Conservation (phyloP, 176 grass and related monocot genomes). For the Eragrostis nindensis region DNA sequence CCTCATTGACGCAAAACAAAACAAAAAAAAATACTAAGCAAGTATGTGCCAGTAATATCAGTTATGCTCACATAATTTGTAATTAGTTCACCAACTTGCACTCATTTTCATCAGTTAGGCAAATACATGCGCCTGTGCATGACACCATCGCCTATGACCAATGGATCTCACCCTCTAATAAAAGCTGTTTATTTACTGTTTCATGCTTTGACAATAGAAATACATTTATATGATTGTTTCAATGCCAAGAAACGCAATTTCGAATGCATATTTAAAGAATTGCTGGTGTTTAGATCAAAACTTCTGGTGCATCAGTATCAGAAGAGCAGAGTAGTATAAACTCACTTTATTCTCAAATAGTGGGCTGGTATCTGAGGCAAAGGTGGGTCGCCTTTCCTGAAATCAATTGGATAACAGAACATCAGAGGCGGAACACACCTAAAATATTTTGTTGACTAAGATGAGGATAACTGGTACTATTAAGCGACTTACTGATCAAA, state of each 20-base stretch:
- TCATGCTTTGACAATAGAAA: slow-evolving; percentile 29
- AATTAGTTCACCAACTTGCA: background rate
- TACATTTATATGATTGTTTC: slow-evolving; percentile 24
- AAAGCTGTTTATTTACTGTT: background rate
- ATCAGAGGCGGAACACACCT: slow-evolving; percentile 37
- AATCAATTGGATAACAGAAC: slow-evolving; percentile 46
- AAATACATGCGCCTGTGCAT: background rate
- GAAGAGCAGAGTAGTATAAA: slow-evolving; percentile 37
- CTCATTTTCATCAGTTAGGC: slow-evolving; percentile 19
- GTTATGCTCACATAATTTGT: background rate
- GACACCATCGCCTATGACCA: background rate
- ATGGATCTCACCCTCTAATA: slow-evolving; percentile 9
- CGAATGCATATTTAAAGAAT: slow-evolving; percentile 8
- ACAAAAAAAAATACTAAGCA: slow-evolving; percentile 5
- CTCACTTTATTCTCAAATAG: slow-evolving; percentile 87
- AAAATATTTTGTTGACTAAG: slow-evolving; percentile 27
- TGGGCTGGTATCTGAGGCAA: slow-evolving; percentile 68
- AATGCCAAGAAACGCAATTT: slow-evolving; percentile 29
- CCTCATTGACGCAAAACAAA: slow-evolving; percentile 9
- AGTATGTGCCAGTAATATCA: background rate
- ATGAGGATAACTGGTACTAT: slow-evolving; percentile 23
- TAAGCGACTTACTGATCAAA: slow-evolving; percentile 65
- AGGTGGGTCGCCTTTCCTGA: slow-evolving; percentile 66
- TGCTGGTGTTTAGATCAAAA: slow-evolving; percentile 31
- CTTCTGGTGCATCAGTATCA: slow-evolving; percentile 20